Conservation (phyloP, 78 protist genomes). For the Isochrysis galbana region DNA sequence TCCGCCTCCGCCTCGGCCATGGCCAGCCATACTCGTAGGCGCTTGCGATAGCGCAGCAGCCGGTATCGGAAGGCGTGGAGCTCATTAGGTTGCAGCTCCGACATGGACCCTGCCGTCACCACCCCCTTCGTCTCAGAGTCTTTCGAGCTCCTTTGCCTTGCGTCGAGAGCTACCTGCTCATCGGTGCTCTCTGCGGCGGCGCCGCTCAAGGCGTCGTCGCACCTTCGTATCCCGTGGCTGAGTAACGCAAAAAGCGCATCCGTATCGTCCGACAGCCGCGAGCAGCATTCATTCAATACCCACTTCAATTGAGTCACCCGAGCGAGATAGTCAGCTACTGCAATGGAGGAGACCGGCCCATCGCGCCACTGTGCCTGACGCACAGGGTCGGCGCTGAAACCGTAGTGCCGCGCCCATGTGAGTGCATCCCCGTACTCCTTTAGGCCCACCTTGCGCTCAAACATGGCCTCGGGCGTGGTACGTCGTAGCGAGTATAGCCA, state of each 20-base stretch:
- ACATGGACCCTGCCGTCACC: too few relatives aligned
- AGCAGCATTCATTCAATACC: not conserved
- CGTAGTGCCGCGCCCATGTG: not conserved
- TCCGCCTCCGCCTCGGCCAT: not conserved
- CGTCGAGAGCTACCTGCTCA: too few relatives aligned
- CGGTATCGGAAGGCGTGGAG: not conserved
- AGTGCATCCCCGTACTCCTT: not conserved
- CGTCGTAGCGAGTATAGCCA: not conserved
- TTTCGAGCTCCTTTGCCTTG: too few relatives aligned
- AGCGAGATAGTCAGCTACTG: not conserved
- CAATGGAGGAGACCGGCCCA: not conserved
- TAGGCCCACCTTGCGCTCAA: not conserved
- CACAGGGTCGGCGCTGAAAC: not conserved
- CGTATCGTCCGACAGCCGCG: not conserved
- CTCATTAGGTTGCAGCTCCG: too few relatives aligned
- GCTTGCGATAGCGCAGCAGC: not conserved
- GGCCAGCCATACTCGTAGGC: not conserved
- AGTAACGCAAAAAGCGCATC: not conserved
- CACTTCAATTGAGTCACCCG: not conserved
- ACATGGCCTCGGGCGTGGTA: not conserved
- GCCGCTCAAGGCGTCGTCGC: not conserved
- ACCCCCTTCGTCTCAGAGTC: too few relatives aligned
- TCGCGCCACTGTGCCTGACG: slow-evolving; percentile 4
- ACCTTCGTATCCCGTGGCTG: not conserved
- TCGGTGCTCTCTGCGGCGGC: not conserved